Base-by-base conservation (phyloP, 495 filamentous ascomycete genomes). In the Neurospora intermedia region DNA sequence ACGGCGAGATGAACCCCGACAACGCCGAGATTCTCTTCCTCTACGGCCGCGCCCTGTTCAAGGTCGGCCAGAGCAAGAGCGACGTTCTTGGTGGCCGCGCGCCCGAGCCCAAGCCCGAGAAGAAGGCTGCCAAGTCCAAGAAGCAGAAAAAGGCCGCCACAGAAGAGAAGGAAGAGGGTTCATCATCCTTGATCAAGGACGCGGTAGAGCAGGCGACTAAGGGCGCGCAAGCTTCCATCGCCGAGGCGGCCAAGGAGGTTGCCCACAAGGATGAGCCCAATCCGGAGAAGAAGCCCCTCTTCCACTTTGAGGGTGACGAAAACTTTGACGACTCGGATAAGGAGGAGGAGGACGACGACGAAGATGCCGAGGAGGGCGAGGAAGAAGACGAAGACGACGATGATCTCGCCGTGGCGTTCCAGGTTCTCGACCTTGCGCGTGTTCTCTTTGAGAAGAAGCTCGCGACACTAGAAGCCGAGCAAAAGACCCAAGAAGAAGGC, bases 261-360 rank as follows among this genome's bases (percentile, higher is more conserved):
- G 80, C 82, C 15, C 81, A 81, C 18, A 82, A 80, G 73, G 79
- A 76, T 13, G 77, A 54, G 66, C 80, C 78, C 48, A 45, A 31
- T 18, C 39, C 70, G 7, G 78, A 78, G 73, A 88, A 84, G 73
- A 95, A 94, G 80, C 87, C 93, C 1, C 88, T 91, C 70, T 98
- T 99, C 80, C 92, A 96, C 74, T 97, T 98, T 77, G 92, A 90
- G 1, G 96, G 96, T 59, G 96, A 98, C 76, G 95, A 97, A 81
- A 94, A 96, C 77, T 97, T 91, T 82, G 93, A 93, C 43, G 91
- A 93, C 69, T 91, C 90, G 1, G 93, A 94, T 39, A 91, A 90
- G 40, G 86, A 86, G 43, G 83, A 86, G 43, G 83, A 82, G 27
- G 93, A 94, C 31, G 92, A 90, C 35, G 85, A 85, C 40, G 83